Conservation (phyloP, 129 eudicot genomes). For the Artemisia tridentata region DNA sequence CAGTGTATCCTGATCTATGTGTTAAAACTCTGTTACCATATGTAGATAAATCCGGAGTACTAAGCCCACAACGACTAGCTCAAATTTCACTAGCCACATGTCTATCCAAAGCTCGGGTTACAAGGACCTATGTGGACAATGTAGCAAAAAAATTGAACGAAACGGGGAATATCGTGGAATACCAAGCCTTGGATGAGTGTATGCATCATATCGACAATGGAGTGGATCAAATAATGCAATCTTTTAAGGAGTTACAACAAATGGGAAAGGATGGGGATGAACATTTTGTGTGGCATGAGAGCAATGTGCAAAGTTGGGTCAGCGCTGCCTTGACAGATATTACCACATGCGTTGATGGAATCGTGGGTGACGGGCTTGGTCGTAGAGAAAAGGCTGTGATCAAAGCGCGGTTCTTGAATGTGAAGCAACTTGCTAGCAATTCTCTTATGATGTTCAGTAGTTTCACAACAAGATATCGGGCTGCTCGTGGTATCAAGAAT, state of each 20-base stretch:
- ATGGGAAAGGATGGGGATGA: slow-evolving; percentile 33
- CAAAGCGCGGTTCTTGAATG: slow-evolving; percentile 36
- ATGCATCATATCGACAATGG: slow-evolving; percentile 52
- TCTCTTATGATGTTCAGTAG: slow-evolving; percentile 44
- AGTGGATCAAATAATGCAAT: slow-evolving; percentile 51
- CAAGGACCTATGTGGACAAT: slow-evolving; percentile 41
- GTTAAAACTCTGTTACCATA: slow-evolving; percentile 37
- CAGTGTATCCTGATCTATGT: slow-evolving; percentile 52
- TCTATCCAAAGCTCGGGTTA: slow-evolving; percentile 43
- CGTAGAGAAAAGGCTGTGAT: slow-evolving; percentile 41
- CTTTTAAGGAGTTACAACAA: slow-evolving; percentile 48
- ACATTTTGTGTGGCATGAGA: slow-evolving; percentile 57
- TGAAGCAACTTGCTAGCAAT: slow-evolving; percentile 43
- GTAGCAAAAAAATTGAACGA: slow-evolving; percentile 37
- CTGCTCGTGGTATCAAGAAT: slow-evolving; percentile 28
- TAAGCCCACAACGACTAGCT: slow-evolving; percentile 50
- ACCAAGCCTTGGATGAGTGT: slow-evolving; percentile 49
- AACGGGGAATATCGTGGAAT: slow-evolving; percentile 32
- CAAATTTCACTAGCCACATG: slow-evolving; percentile 53
- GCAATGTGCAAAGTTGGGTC: slow-evolving; percentile 61
- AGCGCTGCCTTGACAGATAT: slow-evolving; percentile 75
- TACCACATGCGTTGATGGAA: slow-evolving; percentile 49
- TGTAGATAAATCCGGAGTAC: slow-evolving; percentile 24
- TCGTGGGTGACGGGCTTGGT: slow-evolving; percentile 38
- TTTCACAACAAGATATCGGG: slow-evolving; percentile 35